Evolutionary conservation across 139 green algal genomes (phyloP), one percentile per base, ranked within the genome.

Genomic region (Asterochloris sp.): DNA sequence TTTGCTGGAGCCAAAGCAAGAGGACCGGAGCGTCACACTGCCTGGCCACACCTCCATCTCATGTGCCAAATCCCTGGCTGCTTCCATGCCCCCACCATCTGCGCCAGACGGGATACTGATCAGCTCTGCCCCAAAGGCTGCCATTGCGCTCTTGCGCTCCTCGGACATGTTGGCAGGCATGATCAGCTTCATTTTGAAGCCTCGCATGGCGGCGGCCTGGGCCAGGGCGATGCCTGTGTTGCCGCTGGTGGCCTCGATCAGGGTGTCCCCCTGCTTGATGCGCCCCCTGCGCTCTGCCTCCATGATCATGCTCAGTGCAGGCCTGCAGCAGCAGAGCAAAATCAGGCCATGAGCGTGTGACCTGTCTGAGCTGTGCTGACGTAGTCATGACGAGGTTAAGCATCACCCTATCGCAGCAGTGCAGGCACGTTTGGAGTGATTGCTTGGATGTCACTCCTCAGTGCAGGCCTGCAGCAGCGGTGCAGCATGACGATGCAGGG

Each of bases 211-310:
- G 27, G 87, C 87, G 19, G 85, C 85, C 88, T 89, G 89, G 73
- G 88, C 88, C 29, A 91, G 84, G 0, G 84, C 88, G 82, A 91
- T 88, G 80, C 88, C 88, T 28, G 88, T 91, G 86, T 91, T 91
- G 63, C 86, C 88, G 61, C 78, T 86, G 62, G 88, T 91, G 76
- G 84, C 86, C 69, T 91, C 88, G 28, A 91, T 89, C 0, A 91
- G 54, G 17, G 84, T 89, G 67, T 88, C 86, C 10, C 88, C 88
- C 28, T 82, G 88, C 23, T 80, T 86, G 24, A 91, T 85, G 29
- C 69, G n/a, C 16, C 88, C 88, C 73, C 69, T 29, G 14, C n/a
- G 10, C 82, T 89, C 88, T n/a, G 88, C 88, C n/a, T 89, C 82
- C n/a, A 26, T 62, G 23, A 91, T 87, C 86, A 91, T 91, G 78